Conservation (phyloP, 2,329 filamentous ascomycete genomes). For the Diplodia intermedia region DNA sequence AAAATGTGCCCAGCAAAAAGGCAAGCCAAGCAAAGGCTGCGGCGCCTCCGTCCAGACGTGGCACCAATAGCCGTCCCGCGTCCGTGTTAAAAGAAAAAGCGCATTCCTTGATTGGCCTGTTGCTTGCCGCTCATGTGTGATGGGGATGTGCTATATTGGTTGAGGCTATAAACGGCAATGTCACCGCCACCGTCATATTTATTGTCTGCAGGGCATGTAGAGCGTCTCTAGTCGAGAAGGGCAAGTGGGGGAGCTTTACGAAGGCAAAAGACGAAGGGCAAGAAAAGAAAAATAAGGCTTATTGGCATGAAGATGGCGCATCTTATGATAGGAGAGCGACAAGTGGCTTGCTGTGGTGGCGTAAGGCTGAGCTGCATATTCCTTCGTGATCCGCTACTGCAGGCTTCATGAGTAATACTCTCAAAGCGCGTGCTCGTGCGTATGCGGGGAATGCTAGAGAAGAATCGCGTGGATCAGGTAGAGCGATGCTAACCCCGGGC, state of each 20-base stretch:
- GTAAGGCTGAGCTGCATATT: constrained; percentile 1
- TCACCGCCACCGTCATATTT: not conserved
- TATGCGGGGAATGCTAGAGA: not conserved
- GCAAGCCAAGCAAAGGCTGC: not conserved
- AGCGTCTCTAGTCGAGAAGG: not conserved
- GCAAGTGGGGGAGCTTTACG: not conserved
- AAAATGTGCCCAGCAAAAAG: not conserved
- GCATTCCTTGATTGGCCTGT: not conserved
- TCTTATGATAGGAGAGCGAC: not conserved
- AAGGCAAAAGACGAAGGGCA: not conserved
- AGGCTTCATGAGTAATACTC: not conserved
- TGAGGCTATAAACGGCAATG: not conserved
- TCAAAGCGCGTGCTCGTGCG: not conserved
- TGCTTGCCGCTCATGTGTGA: not conserved
- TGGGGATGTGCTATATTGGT: not conserved
- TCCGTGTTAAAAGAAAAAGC: not conserved
- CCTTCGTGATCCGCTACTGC: constrained; percentile 1
- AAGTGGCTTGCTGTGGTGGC: not conserved
- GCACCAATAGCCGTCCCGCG: not conserved
- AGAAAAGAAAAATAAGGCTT: not conserved
- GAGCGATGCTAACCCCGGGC: not conserved
- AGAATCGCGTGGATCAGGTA: not conserved
- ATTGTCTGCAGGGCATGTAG: not conserved
- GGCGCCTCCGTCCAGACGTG: not conserved
- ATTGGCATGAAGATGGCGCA: not conserved